Percentiles rank a stretch among this genome's conserved stretches.
phyloP scores from a whole-genome alignment of 2,329 filamentous ascomycete species.

The Fusarium irregulare region DNA sequence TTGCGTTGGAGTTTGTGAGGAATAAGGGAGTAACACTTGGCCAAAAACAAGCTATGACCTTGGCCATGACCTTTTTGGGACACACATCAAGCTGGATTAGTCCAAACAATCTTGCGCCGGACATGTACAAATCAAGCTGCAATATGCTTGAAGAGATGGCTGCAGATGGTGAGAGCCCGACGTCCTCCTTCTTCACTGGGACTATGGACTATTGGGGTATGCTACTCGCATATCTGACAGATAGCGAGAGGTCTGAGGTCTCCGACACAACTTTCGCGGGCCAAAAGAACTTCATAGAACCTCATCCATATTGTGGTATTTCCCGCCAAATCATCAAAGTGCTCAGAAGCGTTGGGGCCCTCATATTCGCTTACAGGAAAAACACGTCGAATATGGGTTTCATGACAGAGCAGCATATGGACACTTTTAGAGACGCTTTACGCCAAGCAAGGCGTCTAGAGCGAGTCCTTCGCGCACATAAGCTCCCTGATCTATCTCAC shows the following conservation, averaged over 20 bases:
- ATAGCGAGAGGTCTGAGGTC: not conserved
- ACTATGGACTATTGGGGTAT: conserved; percentile 16
- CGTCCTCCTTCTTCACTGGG: not conserved
- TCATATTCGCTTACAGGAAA: not conserved
- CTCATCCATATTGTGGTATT: conserved; percentile 4
- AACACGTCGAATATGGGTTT: not conserved
- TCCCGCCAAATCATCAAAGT: not conserved
- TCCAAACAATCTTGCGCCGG: not conserved
- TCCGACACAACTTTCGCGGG: fast-evolving
- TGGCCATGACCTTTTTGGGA: not conserved
- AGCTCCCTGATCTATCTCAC: not conserved
- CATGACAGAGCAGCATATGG: conserved; percentile 2
- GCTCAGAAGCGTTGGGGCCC: not conserved
- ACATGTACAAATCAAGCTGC: not conserved
- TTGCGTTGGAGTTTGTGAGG: not conserved
- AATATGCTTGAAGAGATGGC: conserved; percentile 1
- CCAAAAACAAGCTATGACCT: not conserved
- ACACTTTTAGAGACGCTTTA: not conserved
- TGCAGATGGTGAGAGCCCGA: not conserved
- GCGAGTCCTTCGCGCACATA: not conserved
- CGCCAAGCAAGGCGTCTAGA: not conserved
- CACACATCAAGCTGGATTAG: conserved; percentile 10
- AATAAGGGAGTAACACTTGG: no score
- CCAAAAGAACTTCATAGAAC: not conserved
- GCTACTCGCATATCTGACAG: conserved; percentile 5